Percentiles rank a stretch among this genome's conserved stretches.
phyloP scores from a whole-genome alignment of 352 stramenopile species.

The Phytophthora quininea region DNA sequence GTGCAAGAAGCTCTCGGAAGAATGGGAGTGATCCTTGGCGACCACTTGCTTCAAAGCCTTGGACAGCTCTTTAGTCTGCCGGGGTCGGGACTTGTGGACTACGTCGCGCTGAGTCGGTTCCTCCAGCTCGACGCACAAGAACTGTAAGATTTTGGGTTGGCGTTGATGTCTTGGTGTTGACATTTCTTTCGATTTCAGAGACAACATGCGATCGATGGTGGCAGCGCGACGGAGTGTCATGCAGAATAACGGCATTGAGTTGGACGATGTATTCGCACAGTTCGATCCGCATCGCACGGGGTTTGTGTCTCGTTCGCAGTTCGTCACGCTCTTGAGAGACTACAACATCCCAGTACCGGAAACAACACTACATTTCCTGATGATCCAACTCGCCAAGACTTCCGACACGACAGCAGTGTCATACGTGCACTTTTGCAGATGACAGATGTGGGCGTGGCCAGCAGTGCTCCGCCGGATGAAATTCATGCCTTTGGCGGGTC shows the following conservation, averaged over 20 bases:
- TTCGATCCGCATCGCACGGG: constrained; percentile 47
- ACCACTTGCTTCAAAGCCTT: constrained; percentile 40
- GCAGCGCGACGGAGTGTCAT: constrained; percentile 34
- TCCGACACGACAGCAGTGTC: constrained; percentile 59
- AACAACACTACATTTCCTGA: constrained; percentile 53
- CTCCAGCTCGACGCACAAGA: constrained; percentile 59
- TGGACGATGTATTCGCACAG: constrained; percentile 48
- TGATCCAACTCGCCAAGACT: constrained; percentile 52
- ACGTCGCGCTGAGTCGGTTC: constrained; percentile 49
- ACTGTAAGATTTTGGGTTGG: constrained; percentile 35
- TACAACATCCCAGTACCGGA: constrained; percentile 44
- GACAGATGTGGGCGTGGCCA: constrained; percentile 33
- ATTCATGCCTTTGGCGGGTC: constrained; percentile 16
- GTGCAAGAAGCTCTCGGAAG: constrained; percentile 56
- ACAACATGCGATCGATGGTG: constrained; percentile 48
- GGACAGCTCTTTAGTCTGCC: constrained; percentile 49
- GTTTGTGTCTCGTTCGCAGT: constrained; percentile 45
- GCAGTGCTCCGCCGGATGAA: constrained; percentile 17
- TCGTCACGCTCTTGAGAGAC: constrained; percentile 46
- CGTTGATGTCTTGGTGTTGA: neutral
- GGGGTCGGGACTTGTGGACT: constrained; percentile 53
- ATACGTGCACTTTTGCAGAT: constrained; percentile 69
- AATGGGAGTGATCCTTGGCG: constrained; percentile 49
- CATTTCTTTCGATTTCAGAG: constrained; percentile 28
- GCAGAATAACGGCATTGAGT: constrained; percentile 39